A percentile compares a stretch with the other conserved stretches of the same genome.
phyloP scores from a whole-genome alignment of 768 basidiomycete genomes.

The Rhizopogon rudus region DNA sequence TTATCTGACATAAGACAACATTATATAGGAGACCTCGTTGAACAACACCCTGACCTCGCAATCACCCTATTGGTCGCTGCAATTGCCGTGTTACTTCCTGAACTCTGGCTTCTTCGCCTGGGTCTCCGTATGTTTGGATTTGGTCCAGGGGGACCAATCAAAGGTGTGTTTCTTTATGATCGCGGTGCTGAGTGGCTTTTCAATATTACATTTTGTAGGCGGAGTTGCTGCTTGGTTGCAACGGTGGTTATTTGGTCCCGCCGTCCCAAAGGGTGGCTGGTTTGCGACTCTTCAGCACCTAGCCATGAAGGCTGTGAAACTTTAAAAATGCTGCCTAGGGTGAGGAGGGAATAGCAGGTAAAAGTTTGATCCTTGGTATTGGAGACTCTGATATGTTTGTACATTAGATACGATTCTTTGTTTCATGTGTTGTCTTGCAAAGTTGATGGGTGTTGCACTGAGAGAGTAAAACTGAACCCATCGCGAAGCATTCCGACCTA shows the following conservation, averaged over 20 bases:
- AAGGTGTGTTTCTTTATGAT: conserved; percentile 18
- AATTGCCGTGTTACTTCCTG: conserved; percentile 22
- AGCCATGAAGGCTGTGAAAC: too few relatives aligned
- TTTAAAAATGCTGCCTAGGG: too few relatives aligned
- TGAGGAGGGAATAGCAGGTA: too few relatives aligned
- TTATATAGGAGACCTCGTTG: conserved; percentile 28
- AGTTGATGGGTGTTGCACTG: too few relatives aligned
- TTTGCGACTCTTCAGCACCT: too few relatives aligned
- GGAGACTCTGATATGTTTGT: too few relatives aligned
- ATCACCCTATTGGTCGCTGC: conserved; percentile 3
- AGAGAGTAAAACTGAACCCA: too few relatives aligned
- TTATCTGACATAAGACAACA: background rate
- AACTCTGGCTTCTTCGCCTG: conserved; percentile 25
- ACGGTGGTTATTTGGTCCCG: background rate
- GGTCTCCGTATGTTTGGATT: conserved; percentile 33
- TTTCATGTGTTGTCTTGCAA: too few relatives aligned
- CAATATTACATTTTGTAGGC: background rate
- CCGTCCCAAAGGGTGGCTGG: too few relatives aligned
- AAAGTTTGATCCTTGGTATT: too few relatives aligned
- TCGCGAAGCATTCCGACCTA: too few relatives aligned
- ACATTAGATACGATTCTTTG: too few relatives aligned
- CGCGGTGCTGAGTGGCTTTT: background rate
- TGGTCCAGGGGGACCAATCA: conserved; percentile 26
- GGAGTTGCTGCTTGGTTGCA: background rate
- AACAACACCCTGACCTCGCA: conserved; percentile 30